Evolutionary conservation across 2,329 filamentous ascomycete species (phyloP).

Genomic region (Cercospora janseana): DNA sequence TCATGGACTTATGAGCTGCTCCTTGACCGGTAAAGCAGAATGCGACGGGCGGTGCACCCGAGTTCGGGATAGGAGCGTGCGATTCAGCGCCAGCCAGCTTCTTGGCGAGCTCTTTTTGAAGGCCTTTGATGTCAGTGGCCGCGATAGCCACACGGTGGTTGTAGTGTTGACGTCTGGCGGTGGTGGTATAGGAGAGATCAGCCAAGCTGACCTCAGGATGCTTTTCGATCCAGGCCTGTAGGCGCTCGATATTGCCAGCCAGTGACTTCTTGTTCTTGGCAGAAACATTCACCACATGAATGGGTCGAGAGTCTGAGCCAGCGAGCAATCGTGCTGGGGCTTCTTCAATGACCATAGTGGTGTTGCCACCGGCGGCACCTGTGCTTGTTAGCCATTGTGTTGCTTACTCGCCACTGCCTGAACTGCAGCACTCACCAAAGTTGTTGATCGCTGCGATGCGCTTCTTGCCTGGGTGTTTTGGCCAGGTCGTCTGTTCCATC

Average conservation of each 20-base stretch:
- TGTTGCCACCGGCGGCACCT: conserved; percentile 71
- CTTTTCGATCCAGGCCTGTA: conserved; percentile 56
- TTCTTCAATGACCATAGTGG: conserved; percentile 64
- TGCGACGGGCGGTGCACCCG: conserved; percentile 30
- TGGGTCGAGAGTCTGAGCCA: conserved; percentile 52
- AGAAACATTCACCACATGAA: conserved; percentile 58
- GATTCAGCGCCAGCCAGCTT: conserved; percentile 15
- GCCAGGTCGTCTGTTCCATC: conserved; percentile 49
- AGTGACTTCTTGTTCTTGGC: conserved; percentile 54
- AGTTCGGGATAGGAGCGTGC: conserved; percentile 20
- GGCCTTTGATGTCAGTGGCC: conserved; percentile 33
- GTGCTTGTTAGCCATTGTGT: no score
- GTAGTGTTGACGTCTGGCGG: conserved; percentile 54
- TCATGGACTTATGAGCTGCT: conserved; percentile 29
- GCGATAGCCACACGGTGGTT: conserved; percentile 38
- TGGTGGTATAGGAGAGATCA: conserved; percentile 65
- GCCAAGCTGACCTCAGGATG: conserved; percentile 50
- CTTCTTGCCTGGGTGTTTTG: conserved; percentile 27
- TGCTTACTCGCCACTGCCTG: no score
- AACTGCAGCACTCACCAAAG: no score
- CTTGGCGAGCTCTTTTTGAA: conserved; percentile 29
- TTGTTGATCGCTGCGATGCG: conserved; percentile 59
- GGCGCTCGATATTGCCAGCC: conserved; percentile 55
- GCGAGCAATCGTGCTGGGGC: conserved; percentile 44
- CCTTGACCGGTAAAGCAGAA: conserved; percentile 47